phyloP scores from a whole-genome alignment of 306 rosid species.

The Chamaecrista fasciculata region DNA sequence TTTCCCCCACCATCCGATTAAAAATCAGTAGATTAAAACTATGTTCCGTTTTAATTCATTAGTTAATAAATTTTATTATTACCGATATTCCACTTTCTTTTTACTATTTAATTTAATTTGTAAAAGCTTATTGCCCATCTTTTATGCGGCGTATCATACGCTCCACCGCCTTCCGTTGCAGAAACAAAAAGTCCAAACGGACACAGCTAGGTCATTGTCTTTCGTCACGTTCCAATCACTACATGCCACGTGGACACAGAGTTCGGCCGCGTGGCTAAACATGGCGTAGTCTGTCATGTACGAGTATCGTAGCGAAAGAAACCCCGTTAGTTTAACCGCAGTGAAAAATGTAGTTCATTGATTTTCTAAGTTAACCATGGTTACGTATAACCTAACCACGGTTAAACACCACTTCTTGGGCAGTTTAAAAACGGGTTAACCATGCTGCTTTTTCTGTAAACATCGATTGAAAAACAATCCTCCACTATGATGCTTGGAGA shows the following conservation, averaged over 20 bases:
- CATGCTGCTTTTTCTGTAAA: conserved; percentile 37
- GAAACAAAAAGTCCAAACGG: background rate
- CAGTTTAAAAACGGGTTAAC: conserved; percentile 50
- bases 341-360: conserved; percentile 32
- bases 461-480: conserved; percentile 26
- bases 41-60: background rate
- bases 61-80: background rate
- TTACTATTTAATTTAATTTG: background rate
- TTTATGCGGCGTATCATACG: conserved; percentile 31
- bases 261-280: conserved; percentile 28
- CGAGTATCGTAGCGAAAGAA: conserved; percentile 9
- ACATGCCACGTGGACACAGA: conserved; percentile 17
- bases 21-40: conserved; percentile 12
- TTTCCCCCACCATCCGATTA: background rate
- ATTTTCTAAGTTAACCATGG: conserved; percentile 46
- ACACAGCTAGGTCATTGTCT: background rate
- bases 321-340: conserved; percentile 40
- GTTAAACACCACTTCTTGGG: conserved; percentile 22
- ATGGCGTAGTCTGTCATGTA: conserved; percentile 7
- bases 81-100: background rate
- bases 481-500: conserved; percentile 69
- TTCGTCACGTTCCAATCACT: background rate
- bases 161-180: conserved; percentile 30
- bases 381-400: conserved; percentile 40
- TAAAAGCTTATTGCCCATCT: background rate